Conservation (phyloP, 495 filamentous ascomycete genomes). For the Tuber calosporum region DNA sequence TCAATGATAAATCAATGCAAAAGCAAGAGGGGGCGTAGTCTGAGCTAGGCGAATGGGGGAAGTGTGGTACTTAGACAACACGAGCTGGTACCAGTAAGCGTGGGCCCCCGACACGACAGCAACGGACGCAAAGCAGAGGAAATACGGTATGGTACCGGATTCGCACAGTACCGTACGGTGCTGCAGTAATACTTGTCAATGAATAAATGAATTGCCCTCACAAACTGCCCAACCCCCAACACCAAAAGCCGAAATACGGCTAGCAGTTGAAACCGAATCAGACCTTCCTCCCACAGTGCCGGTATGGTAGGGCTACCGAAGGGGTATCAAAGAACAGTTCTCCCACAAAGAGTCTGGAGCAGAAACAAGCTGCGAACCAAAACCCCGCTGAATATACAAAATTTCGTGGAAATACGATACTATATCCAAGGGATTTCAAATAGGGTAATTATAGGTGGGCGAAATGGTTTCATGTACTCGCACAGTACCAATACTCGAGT, state of each 20-base stretch:
- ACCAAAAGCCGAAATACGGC: not conserved
- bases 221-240: not conserved
- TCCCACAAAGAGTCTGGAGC: not conserved
- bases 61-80: not conserved
- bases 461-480: not conserved
- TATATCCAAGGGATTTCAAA: not conserved
- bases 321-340: not conserved
- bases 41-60: constrained; percentile 2
- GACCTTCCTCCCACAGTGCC: not conserved
- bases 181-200: not conserved
- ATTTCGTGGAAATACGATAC: not conserved
- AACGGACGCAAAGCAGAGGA: constrained; percentile 1
- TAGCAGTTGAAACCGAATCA: not conserved
- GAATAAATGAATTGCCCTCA: not conserved
- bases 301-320: not conserved
- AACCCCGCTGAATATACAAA: not conserved
- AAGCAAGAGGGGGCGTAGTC: constrained; percentile 1
- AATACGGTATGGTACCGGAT: not conserved
- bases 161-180: not conserved
- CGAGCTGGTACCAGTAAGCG: not conserved
- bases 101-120: not conserved
- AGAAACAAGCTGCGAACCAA: not conserved
- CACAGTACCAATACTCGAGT: not conserved
- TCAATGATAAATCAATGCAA: constrained; percentile 12
- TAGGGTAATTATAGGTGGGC: not conserved